A percentile compares a stretch with the other conserved stretches of the same genome.
Conservation (phyloP, 768 basidiomycete species). For the Gloeophyllum trabeum region DNA sequence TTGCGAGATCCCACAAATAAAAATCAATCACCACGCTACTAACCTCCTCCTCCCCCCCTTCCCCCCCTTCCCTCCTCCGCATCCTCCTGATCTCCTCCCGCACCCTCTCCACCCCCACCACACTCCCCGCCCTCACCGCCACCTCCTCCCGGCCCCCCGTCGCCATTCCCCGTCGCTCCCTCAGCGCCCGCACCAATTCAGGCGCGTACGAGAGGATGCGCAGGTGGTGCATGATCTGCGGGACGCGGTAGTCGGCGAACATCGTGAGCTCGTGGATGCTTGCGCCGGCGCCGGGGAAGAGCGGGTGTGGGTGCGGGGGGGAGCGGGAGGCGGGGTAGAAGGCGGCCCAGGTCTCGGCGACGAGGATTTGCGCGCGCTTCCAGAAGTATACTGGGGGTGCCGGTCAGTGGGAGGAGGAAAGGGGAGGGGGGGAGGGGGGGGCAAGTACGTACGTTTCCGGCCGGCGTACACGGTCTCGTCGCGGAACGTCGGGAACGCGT, state of each 20-base stretch:
- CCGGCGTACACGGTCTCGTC: constrained; percentile 55
- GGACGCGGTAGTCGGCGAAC: constrained; percentile 92
- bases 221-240: constrained; percentile 83
- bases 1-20: constrained; percentile 83
- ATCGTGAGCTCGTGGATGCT: constrained; percentile 67
- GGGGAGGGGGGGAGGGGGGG: not conserved
- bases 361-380: constrained; percentile 88
- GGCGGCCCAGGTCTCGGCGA: constrained; percentile 88
- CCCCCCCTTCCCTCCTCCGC: not conserved
- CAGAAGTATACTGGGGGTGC: constrained; percentile 58
- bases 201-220: constrained; percentile 64
- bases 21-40: constrained; percentile 85
- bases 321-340: constrained; percentile 53
- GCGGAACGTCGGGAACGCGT: constrained; percentile 65
- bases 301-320: constrained; percentile 39
- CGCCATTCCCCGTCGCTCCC: constrained; percentile 28
- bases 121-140: constrained; percentile 69
- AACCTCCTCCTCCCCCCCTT: constrained; percentile 17
- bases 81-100: constrained; percentile 36
- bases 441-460: constrained; percentile 36
- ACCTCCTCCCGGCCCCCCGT: constrained; percentile 62
- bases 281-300: constrained; percentile 59
- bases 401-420: not conserved
- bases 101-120: constrained; percentile 69
- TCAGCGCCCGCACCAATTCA: constrained; percentile 40